These are phyloP conservation scores for Nothophaeocryptopus gaeumannii DNA, from an alignment of 2,329 filamentous ascomycete species.

Conservation along the genomic window DNA sequence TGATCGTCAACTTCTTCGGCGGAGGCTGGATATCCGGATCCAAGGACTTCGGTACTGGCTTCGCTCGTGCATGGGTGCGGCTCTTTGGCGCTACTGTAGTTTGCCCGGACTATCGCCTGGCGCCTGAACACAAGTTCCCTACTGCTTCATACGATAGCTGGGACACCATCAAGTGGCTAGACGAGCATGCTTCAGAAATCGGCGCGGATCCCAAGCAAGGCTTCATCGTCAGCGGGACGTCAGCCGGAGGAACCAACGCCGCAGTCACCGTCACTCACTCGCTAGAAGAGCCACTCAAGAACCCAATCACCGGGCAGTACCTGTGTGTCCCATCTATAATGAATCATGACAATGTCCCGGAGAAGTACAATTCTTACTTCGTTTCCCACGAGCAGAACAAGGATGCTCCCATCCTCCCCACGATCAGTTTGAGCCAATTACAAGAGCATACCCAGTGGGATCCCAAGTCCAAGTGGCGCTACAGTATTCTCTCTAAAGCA, in stretches of 20 bases:
- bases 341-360: slow-evolving; percentile 33
- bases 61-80: slow-evolving; percentile 13
- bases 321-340: slow-evolving; percentile 44
- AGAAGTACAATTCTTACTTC: slow-evolving; percentile 39
- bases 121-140: slow-evolving; percentile 48
- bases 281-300: slow-evolving; percentile 40
- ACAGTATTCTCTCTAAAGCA: slow-evolving; percentile 1
- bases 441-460: slow-evolving; percentile 5
- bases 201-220: slow-evolving; percentile 42
- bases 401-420: slow-evolving; percentile 4
- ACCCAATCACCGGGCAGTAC: slow-evolving; percentile 43
- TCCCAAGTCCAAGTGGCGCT: slow-evolving; percentile 2
- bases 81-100: slow-evolving; percentile 12
- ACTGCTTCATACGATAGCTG: slow-evolving; percentile 43
- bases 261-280: slow-evolving; percentile 41
- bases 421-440: not conserved
- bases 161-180: slow-evolving; percentile 40
- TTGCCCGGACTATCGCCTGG: slow-evolving; percentile 39
- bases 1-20: slow-evolving; percentile 26
- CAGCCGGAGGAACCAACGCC: slow-evolving; percentile 43
- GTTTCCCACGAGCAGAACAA: slow-evolving; percentile 26
- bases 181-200: slow-evolving; percentile 33
- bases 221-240: slow-evolving; percentile 48
- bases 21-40: slow-evolving; percentile 27
- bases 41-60: slow-evolving; percentile 18